Conservation (phyloP, 257 asterid species). For the Datura wrightii region DNA sequence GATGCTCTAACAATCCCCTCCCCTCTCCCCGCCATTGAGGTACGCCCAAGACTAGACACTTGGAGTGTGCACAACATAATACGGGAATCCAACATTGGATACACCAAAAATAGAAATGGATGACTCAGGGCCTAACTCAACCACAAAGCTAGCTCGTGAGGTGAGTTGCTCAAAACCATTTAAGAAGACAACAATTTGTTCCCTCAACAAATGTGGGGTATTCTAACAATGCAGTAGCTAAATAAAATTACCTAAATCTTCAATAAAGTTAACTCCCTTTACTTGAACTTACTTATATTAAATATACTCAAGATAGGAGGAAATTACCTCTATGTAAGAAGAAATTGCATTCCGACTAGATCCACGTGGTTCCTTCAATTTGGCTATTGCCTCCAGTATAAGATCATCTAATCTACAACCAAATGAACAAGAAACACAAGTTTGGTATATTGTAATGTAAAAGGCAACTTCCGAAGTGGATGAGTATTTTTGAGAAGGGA, state of each 20-base stretch:
- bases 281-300: background rate
- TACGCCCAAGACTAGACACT: background rate
- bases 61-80: background rate
- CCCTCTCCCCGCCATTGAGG: background rate
- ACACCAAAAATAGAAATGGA: background rate
- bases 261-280: background rate
- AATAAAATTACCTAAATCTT: background rate
- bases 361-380: constrained; percentile 95
- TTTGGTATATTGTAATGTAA: background rate
- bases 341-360: constrained; percentile 70
- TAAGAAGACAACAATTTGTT: background rate
- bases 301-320: background rate
- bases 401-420: constrained; percentile 70
- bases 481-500: background rate
- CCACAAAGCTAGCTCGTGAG: background rate
- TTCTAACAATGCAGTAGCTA: background rate
- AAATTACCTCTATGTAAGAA: constrained; percentile 75
- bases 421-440: constrained; percentile 29
- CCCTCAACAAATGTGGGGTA: background rate
- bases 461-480: background rate
- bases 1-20: background rate
- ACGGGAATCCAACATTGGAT: background rate
- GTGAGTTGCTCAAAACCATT: background rate
- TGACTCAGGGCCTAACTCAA: background rate
- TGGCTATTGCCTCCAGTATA: constrained; percentile 79